These are phyloP conservation scores for Diaporthe sp. DNA, from an alignment of 2,329 filamentous ascomycete genomes.

Conservation along the genomic window DNA sequence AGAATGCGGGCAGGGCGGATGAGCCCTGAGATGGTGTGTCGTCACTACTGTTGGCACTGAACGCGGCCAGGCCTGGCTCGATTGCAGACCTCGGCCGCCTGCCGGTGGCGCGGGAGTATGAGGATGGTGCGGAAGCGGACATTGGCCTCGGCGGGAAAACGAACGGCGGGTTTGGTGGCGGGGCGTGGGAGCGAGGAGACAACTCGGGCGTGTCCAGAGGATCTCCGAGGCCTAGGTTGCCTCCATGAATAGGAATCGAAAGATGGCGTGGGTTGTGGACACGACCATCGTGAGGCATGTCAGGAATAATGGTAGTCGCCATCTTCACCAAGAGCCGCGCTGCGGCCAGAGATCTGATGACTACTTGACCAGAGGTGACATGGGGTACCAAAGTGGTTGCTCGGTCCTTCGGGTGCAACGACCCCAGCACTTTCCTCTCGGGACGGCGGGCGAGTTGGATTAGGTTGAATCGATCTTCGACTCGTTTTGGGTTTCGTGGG, in stretches of 20 bases:
- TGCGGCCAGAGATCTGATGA: conserved; percentile 62
- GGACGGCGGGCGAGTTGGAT: conserved; percentile 19
- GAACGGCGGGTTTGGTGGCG: conserved; percentile 75
- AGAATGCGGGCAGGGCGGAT: conserved; percentile 66
- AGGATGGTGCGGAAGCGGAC: conserved; percentile 60
- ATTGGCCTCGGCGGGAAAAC: conserved; percentile 70
- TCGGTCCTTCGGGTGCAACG: conserved; percentile 2
- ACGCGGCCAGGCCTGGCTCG: conserved; percentile 55
- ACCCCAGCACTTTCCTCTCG: conserved; percentile 23
- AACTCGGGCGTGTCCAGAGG: conserved; percentile 49
- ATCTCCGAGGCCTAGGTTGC: conserved; percentile 46
- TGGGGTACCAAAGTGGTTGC: conserved; percentile 48
- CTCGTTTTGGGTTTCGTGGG: conserved; percentile 29
- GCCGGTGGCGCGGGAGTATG: conserved; percentile 62
- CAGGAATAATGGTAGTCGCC: conserved; percentile 51
- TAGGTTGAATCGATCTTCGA: conserved; percentile 28
- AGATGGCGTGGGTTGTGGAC: conserved; percentile 42
- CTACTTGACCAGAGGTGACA: conserved; percentile 56
- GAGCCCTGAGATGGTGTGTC: conserved; percentile 49
- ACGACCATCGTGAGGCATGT: conserved; percentile 46
- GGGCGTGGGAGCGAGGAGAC: conserved; percentile 55
- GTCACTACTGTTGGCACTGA: conserved; percentile 49
- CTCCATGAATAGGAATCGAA: conserved; percentile 48
- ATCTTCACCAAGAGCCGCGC: conserved; percentile 59
- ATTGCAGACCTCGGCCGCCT: conserved; percentile 68